A percentile compares a stretch with the other conserved stretches of the same genome.
phyloP scores from a whole-genome alignment of 805 yeast species.

The Yarrowia sp. region DNA sequence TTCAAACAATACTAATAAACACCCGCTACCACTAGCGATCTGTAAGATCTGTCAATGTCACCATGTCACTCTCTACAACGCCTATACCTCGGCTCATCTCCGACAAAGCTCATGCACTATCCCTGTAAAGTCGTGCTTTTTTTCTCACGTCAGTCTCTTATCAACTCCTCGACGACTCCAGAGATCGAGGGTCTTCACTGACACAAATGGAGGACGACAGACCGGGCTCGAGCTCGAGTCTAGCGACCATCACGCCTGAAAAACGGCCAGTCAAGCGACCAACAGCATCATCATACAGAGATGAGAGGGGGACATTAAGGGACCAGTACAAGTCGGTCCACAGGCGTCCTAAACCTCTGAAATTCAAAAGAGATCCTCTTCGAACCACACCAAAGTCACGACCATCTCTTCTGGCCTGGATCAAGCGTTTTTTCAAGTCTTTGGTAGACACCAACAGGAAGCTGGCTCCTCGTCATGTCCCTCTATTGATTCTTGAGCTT shows the following conservation, averaged over 20 bases:
- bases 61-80: neutral
- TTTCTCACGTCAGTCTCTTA: neutral
- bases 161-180: neutral
- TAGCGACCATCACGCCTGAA: neutral
- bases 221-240: neutral
- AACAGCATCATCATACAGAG: neutral
- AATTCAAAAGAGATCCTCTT: neutral
- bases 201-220: neutral
- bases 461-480: neutral
- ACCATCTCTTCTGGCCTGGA: neutral
- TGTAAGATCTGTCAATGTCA: neutral
- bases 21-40: too few species aligned
- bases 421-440: neutral
- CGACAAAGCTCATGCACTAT: neutral
- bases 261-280: neutral
- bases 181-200: neutral
- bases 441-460: neutral
- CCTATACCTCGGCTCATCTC: neutral
- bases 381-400: neutral
- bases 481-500: neutral
- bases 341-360: neutral
- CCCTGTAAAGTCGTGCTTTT: slow-evolving; percentile 1
- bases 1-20: too few species aligned
- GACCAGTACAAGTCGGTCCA: neutral
- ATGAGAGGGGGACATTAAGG: neutral